Evolutionary conservation across 805 yeast genomes (phyloP), one percentile per base, ranked within the genome.

Genomic region (Lipomyces mesembrius): DNA sequence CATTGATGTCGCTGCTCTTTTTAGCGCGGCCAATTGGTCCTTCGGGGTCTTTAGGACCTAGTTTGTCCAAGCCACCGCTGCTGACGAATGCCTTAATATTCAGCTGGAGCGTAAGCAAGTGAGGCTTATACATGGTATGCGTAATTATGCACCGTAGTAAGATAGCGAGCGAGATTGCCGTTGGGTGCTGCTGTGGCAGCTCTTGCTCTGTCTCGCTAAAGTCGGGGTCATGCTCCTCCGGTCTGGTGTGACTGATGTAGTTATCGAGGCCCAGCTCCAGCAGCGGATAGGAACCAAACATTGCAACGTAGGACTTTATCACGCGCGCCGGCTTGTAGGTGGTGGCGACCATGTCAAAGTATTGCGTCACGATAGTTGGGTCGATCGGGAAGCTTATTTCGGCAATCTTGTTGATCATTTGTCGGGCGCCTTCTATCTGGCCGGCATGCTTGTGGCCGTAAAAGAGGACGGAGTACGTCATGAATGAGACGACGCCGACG

Each of bases 351-450:
- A 54, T 22, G 22, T 54, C 37, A 3, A 54, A n/a, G 12, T 29
- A 22, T 29, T 54, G 37, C 9, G 57, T 29, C 12, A 11, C 35
- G 20, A 54, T 17, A 14, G 8, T n/a, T 1, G 37, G 22, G 35
- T 29, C 35, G 22, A 54, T 14, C 57, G n/a, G 35, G 9, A 54
- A 4, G 25, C 57, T 5, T 17, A 14, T n/a, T 5, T 25, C 49
- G 56, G 49, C 20, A 64, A 64, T 57, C 58, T 64, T 29, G 59
- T 35, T 29, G 56, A 53, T 14, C 59, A 51, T 22, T 25, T 14
- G 20, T 52, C 35, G 7, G 46, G 22, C 32, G 34, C 53, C 20
- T 46, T 34, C 22, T 57, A 53, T 5, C 49, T 60, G 29, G 57
- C 49, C 56, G 58, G 54, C 7, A 57, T 29, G 17, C 35, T 60